A percentile compares a stretch with the other conserved stretches of the same genome.
Conservation (phyloP, 2,329 filamentous ascomycete genomes). For the Alternaria arbusti region DNA sequence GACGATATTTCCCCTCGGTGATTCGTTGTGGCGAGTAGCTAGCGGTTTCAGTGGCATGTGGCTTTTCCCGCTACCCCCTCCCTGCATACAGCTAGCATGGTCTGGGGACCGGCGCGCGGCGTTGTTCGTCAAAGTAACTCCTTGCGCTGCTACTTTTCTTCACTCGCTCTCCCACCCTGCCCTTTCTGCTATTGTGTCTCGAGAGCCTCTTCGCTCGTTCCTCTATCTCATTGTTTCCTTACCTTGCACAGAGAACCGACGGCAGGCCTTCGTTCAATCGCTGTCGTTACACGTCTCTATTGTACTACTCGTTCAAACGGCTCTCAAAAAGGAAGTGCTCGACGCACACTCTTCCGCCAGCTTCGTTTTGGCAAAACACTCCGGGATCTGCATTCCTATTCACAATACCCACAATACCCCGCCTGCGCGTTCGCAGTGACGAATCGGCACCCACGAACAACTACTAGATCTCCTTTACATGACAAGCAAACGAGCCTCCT, state of each 20-base stretch:
- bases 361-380: constrained; percentile 16
- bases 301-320: constrained; percentile 20
- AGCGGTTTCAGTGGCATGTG: constrained; percentile 28
- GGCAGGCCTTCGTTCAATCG: constrained; percentile 42
- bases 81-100: constrained; percentile 13
- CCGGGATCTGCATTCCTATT: constrained; percentile 10
- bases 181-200: constrained; percentile 20
- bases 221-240: constrained; percentile 24
- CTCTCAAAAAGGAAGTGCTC: constrained; percentile 32
- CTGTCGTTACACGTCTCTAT: constrained; percentile 28
- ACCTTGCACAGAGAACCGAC: constrained; percentile 21
- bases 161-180: constrained; percentile 10
- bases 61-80: constrained; percentile 29
- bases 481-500: constrained; percentile 33
- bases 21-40: constrained; percentile 27
- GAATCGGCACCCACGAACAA: constrained; percentile 18
- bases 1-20: constrained; percentile 19
- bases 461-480: constrained; percentile 19
- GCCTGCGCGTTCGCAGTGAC: constrained; percentile 16
- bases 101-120: constrained; percentile 11
- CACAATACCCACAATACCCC: constrained; percentile 2
- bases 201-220: constrained; percentile 31
- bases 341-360: constrained; percentile 39
- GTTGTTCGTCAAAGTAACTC: constrained; percentile 12
- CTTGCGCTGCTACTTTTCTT: constrained; percentile 20